phyloP scores from a whole-genome alignment of 441 rosid species.

The Arabidopsis lyrata region DNA sequence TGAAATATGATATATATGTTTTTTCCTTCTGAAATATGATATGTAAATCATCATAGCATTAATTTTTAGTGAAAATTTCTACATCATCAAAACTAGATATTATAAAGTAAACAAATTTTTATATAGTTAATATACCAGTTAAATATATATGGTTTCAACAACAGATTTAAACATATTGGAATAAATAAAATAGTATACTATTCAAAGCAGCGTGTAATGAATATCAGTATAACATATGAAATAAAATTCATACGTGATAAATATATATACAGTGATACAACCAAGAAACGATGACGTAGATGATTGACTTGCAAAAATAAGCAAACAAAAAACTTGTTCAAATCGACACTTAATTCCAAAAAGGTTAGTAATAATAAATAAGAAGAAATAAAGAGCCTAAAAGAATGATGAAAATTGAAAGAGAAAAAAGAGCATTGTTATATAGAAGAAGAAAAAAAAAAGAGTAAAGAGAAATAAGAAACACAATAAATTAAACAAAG shows the following conservation, averaged over 20 bases:
- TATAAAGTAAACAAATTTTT: not conserved
- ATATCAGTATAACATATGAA: not conserved
- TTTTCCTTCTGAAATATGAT: not conserved
- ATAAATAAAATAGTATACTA: not conserved
- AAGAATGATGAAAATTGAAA: slow-evolving; percentile 39
- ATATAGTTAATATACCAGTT: not conserved
- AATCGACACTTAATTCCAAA: slow-evolving; percentile 41
- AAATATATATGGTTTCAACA: not conserved
- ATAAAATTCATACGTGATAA: not conserved
- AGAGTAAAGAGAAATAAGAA: slow-evolving; percentile 22
- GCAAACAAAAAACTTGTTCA: slow-evolving; percentile 9
- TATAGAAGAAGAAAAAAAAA: not conserved
- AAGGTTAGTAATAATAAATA: slow-evolving; percentile 43
- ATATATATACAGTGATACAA: slow-evolving; percentile 7
- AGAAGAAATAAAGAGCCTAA: slow-evolving; percentile 42
- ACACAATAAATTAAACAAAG: slow-evolving; percentile 43
- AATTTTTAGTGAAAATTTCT: not conserved
- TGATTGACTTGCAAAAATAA: slow-evolving; percentile 29
- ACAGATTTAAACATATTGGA: not conserved
- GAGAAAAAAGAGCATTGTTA: slow-evolving; percentile 10
- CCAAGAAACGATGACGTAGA: slow-evolving; percentile 25
- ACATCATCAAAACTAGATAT: not conserved
- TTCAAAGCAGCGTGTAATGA: not conserved
- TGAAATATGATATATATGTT: not conserved
- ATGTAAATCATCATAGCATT: not conserved